A percentile compares a stretch with the other conserved stretches of the same genome.
Conservation (phyloP, 108 stramenopile genomes). For the Fragilaria radians region DNA sequence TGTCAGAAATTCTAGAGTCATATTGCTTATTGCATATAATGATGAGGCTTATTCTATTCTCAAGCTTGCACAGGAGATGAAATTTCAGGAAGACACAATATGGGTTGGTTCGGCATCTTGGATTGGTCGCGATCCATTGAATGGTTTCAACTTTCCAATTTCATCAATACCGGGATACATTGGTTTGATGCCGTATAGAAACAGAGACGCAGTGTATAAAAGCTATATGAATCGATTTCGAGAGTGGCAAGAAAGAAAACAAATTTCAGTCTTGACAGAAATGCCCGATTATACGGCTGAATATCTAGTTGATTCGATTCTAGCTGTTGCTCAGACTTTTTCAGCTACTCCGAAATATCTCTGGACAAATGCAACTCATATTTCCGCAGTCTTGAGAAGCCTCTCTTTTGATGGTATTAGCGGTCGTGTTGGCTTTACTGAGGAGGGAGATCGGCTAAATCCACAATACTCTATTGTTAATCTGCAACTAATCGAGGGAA, state of each 20-base stretch:
- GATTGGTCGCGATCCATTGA: background rate
- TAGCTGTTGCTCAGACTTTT: constrained; percentile 5
- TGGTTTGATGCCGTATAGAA: background rate
- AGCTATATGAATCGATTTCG: constrained; percentile 1
- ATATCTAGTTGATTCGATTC: constrained; percentile 7
- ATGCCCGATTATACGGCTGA: constrained; percentile 11
- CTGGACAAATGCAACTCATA: background rate
- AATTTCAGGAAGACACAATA: constrained; percentile 11
- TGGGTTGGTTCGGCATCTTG: constrained; percentile 6
- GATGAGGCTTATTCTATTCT: constrained; percentile 9
- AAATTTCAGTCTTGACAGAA: background rate
- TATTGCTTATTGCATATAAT: constrained; percentile 11
- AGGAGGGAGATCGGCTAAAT: constrained; percentile 7
- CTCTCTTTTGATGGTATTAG: constrained; percentile 4
- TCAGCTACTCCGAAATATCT: background rate
- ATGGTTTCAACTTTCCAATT: background rate
- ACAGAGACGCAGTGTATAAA: background rate
- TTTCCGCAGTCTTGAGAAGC: background rate
- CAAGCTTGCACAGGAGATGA: background rate
- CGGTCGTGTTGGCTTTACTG: constrained; percentile 7
- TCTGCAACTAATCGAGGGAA: background rate
- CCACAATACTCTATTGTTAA: constrained; percentile 5
- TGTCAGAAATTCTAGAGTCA: constrained; percentile 9
- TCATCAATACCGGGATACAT: background rate
- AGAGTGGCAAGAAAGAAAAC: background rate